Percentiles rank a stretch among this genome's conserved stretches.
Conservation (phyloP, 2,329 filamentous ascomycete species). For the Gremmenia infestans region DNA sequence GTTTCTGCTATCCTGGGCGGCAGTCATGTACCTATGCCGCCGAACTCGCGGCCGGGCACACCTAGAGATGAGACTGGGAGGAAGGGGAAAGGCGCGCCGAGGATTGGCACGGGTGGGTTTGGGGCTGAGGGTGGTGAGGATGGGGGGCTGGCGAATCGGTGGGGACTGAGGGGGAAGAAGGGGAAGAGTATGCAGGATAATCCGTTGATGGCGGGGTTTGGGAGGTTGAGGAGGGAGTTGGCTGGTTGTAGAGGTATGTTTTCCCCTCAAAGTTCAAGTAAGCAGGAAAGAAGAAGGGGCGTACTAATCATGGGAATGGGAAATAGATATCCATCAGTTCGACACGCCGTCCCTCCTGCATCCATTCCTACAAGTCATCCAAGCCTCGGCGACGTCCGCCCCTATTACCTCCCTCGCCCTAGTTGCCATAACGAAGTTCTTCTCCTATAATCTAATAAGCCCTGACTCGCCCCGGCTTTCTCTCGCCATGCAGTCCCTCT, state of each 20-base stretch:
- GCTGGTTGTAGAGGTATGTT: constrained; percentile 70
- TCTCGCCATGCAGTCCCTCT: constrained; percentile 89
- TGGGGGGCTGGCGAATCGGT: constrained; percentile 68
- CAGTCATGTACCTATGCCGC: constrained; percentile 41
- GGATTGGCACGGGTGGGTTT: constrained; percentile 17
- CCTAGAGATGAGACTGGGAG: constrained; percentile 27
- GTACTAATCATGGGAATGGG: constrained; percentile 25
- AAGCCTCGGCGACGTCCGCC: constrained; percentile 91
- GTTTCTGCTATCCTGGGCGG: constrained; percentile 93
- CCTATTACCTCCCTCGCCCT: constrained; percentile 93
- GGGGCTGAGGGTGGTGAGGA: constrained; percentile 44
- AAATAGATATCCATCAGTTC: constrained; percentile 74
- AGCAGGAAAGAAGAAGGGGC: background rate
- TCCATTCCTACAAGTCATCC: constrained; percentile 93
- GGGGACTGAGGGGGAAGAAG: constrained; percentile 91
- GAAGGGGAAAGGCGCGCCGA: constrained; percentile 15
- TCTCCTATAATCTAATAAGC: constrained; percentile 88
- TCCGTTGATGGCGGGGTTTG: constrained; percentile 91
- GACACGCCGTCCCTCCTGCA: constrained; percentile 86
- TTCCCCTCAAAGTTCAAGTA: background rate
- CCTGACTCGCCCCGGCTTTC: constrained; percentile 80
- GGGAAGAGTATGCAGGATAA: constrained; percentile 98
- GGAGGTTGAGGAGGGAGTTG: constrained; percentile 80
- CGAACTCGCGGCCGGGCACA: constrained; percentile 44
- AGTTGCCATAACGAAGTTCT: constrained; percentile 91